Base-by-base conservation (phyloP, 1,139 yeast species). In the Yamadazyma buinensis region DNA sequence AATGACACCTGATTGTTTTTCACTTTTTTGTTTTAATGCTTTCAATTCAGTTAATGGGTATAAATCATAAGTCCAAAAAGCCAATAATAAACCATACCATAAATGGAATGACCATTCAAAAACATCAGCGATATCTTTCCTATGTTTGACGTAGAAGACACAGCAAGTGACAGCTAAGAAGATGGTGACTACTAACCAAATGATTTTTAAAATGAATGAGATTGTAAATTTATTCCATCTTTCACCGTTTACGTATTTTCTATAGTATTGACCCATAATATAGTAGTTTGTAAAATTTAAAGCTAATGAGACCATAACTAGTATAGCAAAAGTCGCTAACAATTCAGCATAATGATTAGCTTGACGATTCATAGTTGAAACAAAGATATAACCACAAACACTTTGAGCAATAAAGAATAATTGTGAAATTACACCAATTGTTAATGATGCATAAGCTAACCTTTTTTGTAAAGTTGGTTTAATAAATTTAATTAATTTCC, bases 91-190 rank as follows among this genome's bases (percentile, higher is more conserved):
- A 4, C 67, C 66, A 41, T 61, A 61, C 66, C 66, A 60, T 44
- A 60, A 57, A 39, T 60, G 63, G 51, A 61, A 59, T 23, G 48
- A 44, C 67, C 67, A 61, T 44, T 61, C 67, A 32, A 61, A 52
- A 5, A 50, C 35, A n/a, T 61, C 55, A 21, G 62, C 54, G 26
- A 50, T 35, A 33, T 39, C 46, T 34, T 44, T 46, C 34, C 46
- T 42, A 26, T 36, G 42, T 23, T 27, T 41, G 35, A 57, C 62
- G 37, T 57, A 59, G 32, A 53, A 56, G 4, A 51, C 57, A 39
- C 64, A 56, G 35, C 58, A 52, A 9, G 48, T 40, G 15, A 50
- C 41, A 2, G 66, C 64, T 22, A 59, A 47, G 2, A 44, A 46
- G 23, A 59, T 43, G 7, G 65, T 57, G 3, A 54, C 59, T 3